Conservation (phyloP, 306 rosid genomes). For the Quercus agrifolia region DNA sequence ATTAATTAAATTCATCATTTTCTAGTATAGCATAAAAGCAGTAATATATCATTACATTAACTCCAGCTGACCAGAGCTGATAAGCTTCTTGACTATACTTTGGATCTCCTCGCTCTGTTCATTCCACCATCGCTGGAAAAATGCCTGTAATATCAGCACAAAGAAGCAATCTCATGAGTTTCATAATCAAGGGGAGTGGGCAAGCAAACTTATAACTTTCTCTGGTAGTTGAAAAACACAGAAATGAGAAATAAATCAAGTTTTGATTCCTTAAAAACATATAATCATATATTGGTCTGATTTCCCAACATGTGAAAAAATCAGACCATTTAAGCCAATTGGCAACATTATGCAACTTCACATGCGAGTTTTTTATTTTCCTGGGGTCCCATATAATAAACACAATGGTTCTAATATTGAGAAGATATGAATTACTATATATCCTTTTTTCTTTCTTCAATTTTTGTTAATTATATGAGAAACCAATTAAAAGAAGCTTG, state of each 20-base stretch:
- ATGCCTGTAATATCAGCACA: constrained; percentile 42
- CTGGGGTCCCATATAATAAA: too few species aligned
- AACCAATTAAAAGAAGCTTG: background rate
- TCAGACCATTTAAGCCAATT: too few species aligned
- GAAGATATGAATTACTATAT: too few species aligned
- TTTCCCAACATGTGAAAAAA: too few species aligned
- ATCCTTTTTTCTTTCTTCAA: background rate
- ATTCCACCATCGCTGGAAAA: constrained; percentile 90
- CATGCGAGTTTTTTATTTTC: too few species aligned
- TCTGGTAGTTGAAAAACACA: too few species aligned
- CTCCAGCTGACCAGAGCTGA: constrained; percentile 77
- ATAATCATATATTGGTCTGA: too few species aligned
- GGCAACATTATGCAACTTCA: too few species aligned
- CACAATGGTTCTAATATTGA: too few species aligned
- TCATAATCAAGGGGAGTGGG: too few species aligned
- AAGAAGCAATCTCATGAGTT: background rate
- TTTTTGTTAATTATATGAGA: background rate
- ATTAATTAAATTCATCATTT: background rate
- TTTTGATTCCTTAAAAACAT: too few species aligned
- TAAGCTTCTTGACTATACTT: constrained; percentile 46
- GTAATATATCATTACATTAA: constrained; percentile 43
- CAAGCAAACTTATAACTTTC: background rate
- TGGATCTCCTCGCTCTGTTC: constrained; percentile 52
- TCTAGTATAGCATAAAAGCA: constrained; percentile 20
- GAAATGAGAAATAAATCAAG: too few species aligned